Base-by-base conservation (phyloP, 768 basidiomycete species). In the Lyophyllum shimeji region DNA sequence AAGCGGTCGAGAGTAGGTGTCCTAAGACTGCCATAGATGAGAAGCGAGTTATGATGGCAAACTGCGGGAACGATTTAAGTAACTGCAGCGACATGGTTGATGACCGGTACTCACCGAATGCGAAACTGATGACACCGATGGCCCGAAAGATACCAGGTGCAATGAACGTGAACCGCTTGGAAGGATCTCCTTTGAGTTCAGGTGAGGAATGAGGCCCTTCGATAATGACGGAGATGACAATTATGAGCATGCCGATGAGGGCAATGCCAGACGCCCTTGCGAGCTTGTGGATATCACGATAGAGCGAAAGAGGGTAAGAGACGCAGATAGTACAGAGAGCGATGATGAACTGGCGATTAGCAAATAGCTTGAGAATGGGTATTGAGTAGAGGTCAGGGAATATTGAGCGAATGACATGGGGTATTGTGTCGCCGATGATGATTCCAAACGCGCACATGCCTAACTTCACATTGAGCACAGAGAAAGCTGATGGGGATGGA, bases 401-500 rank as follows among this genome's bases (percentile, higher is more conserved):
- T 69, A 94, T 65, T 44, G 83, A 91, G 55, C 87, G 87, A 62
- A 98, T 84, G 69, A 98, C 95, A 66, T 94, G 91, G 1, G 97
- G 95, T 65, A 98, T 89, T 8, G 96, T 96, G 73, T 99, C 97
- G 59, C 97, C 95, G 52, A 97, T 93, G 63, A 98, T 98, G 64
- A 98, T 96, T 25, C 94, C 93, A 69, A 98, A 98, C 0, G 96
- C 96, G 62, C 94, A 96, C 95, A 98, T 98, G 42, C 96, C 92
- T 91, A 57, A n/a, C 39, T 63, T 54, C 47, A 17, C 18, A 29
- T 4, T 39, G 13, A 21, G 27, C 44, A 37, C 48, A 23, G n/a
- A 60, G 55, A 45, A 20, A 18, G 6, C 33, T 29, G 47, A 24
- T 24, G 42, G 18, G 1, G 13, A 18, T 25, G 49, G 27, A 24